Conservation (phyloP, 768 basidiomycete genomes). For the Clitopilus passeckerianus region DNA sequence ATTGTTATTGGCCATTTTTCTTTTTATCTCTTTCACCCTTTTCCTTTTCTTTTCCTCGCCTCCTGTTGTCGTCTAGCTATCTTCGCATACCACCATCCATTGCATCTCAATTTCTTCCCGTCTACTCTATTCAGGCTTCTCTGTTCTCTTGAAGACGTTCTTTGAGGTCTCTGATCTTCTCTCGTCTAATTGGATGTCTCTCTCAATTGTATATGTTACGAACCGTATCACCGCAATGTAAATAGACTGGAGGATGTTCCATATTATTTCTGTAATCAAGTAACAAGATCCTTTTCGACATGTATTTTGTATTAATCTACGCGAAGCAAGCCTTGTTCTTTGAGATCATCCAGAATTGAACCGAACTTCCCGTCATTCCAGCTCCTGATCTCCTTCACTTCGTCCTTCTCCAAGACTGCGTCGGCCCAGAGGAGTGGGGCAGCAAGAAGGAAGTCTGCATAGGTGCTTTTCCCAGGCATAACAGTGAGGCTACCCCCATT, state of each 20-base stretch:
- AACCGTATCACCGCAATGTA: not conserved
- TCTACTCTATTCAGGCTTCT: not conserved
- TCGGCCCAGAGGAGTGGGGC: conserved; percentile 6
- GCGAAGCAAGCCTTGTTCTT: not conserved
- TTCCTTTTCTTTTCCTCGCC: not conserved
- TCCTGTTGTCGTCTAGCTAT: not conserved
- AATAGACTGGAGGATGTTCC: not conserved
- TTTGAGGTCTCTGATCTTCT: not conserved
- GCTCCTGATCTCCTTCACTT: conserved; percentile 1
- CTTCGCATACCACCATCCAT: not conserved
- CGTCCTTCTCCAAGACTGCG: conserved; percentile 2
- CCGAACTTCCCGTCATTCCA: conserved; percentile 1
- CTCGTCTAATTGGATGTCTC: not conserved
- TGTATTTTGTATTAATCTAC: not conserved
- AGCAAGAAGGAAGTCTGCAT: conserved; percentile 9
- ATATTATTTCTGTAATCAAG: not conserved
- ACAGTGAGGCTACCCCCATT: conserved; percentile 2
- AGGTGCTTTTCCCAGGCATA: conserved; percentile 6
- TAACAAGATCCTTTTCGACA: not conserved
- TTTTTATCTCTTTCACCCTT: not conserved
- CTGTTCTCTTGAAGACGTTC: not conserved
- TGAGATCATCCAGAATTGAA: not conserved
- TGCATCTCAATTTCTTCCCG: not conserved
- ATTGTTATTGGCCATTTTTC: not conserved
- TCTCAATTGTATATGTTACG: not conserved